phyloP scores from a whole-genome alignment of 2,329 filamentous ascomycete species.

The Curvularia spicifera region DNA sequence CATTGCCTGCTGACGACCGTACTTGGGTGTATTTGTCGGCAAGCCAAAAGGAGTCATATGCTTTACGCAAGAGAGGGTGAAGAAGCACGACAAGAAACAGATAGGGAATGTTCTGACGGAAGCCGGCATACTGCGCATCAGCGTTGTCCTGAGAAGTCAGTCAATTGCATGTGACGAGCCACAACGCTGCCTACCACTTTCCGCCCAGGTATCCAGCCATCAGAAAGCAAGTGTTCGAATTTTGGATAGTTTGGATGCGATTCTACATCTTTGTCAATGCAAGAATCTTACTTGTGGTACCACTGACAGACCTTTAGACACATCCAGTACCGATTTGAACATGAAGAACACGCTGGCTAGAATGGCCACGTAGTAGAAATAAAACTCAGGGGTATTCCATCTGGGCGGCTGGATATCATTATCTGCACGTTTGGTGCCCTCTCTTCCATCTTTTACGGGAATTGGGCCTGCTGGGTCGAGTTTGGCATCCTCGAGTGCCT shows the following conservation, averaged over 20 bases:
- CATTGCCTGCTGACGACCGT: slow-evolving; percentile 44
- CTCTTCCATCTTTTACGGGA: slow-evolving; percentile 32
- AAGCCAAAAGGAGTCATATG: slow-evolving; percentile 66
- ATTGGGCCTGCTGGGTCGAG: slow-evolving; percentile 43
- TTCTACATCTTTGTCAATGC: slow-evolving; percentile 57
- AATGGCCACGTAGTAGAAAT: slow-evolving; percentile 77
- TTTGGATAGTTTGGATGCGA: slow-evolving; percentile 80
- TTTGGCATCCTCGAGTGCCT: slow-evolving; percentile 44
- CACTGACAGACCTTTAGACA: slow-evolving; percentile 72
- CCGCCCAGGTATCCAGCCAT: slow-evolving; percentile 91
- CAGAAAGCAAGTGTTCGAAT: slow-evolving; percentile 72
- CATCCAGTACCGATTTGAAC: slow-evolving; percentile 87
- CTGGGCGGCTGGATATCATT: slow-evolving; percentile 66
- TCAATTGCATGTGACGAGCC: neutral
- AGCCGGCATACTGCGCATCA: slow-evolving; percentile 84
- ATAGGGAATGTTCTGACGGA: slow-evolving; percentile 85
- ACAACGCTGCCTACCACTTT: slow-evolving; percentile 69
- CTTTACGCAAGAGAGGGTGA: slow-evolving; percentile 78
- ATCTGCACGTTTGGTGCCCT: slow-evolving; percentile 34
- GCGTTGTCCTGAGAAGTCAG: slow-evolving; percentile 73
- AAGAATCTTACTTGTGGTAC: neutral
- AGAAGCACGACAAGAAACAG: slow-evolving; percentile 74
- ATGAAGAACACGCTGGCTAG: slow-evolving; percentile 75
- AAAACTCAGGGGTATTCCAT: slow-evolving; percentile 90
- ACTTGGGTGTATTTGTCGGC: slow-evolving; percentile 54